Evolutionary conservation across 257 asterid genomes (phyloP).

Genomic region (Henckelia pumila): DNA sequence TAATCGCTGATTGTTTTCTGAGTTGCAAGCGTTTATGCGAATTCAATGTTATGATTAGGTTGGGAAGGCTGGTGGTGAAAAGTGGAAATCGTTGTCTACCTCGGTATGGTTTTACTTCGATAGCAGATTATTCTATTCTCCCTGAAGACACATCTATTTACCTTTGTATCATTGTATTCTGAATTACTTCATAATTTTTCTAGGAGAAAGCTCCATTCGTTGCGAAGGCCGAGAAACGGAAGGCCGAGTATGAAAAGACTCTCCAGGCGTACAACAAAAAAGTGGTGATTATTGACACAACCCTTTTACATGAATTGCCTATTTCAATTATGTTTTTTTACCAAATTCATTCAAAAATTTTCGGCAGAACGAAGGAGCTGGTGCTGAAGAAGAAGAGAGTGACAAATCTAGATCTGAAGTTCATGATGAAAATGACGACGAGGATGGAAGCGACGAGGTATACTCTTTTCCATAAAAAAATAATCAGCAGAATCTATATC

Average conservation of each 20-base stretch:
- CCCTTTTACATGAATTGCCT: no score
- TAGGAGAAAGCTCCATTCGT: constrained; percentile 80
- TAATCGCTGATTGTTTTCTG: background rate
- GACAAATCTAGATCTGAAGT: constrained; percentile 53
- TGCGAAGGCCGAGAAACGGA: constrained; percentile 76
- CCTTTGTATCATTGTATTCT: background rate
- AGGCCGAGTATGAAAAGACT: constrained; percentile 62
- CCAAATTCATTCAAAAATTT: background rate
- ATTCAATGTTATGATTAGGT: constrained; percentile 36
- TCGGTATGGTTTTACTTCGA: constrained; percentile 37
- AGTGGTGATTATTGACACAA: constrained; percentile 30
- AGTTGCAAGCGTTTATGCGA: background rate
- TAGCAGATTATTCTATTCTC: background rate
- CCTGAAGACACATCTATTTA: background rate
- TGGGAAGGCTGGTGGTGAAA: constrained; percentile 90
- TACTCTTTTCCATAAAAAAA: no score
- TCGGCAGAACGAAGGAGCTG: constrained; percentile 35
- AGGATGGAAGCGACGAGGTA: constrained; percentile 45
- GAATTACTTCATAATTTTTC: background rate
- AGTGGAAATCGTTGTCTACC: constrained; percentile 71
- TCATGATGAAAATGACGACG: constrained; percentile 48
- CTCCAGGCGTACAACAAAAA: constrained; percentile 70
- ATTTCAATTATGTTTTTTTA: background rate
- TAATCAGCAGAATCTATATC: background rate
- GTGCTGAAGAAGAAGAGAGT: constrained; percentile 40